phyloP scores from a whole-genome alignment of 2,329 filamentous ascomycete genomes.

The Fusarium metavorans region DNA sequence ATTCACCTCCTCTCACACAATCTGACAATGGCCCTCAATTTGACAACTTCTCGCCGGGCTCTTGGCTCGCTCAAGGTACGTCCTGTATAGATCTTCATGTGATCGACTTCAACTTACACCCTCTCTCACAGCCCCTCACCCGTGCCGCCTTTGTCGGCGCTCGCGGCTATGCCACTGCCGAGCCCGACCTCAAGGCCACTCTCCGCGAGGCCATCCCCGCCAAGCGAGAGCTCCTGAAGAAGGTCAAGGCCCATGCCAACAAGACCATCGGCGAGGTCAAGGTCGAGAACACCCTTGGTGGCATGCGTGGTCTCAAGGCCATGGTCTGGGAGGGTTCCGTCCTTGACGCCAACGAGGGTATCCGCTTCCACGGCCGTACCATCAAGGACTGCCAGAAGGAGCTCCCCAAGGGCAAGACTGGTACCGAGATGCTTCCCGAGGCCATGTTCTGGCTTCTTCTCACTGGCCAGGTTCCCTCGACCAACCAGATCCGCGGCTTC shows the following conservation, averaged over 20 bases:
- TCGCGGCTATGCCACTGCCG: constrained; percentile 79
- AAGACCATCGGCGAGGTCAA: constrained; percentile 93
- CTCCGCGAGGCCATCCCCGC: constrained; percentile 87
- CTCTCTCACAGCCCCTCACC: constrained; percentile 44
- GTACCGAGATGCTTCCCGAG: constrained; percentile 97
- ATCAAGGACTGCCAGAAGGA: constrained; percentile 98
- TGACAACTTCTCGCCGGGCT: constrained; percentile 71
- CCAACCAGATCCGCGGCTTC: constrained; percentile 82
- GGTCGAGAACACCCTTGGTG: constrained; percentile 92
- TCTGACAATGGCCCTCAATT: constrained; percentile 71
- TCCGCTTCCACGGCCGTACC: constrained; percentile 96
- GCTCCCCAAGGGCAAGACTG: constrained; percentile 90
- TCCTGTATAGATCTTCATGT: not conserved
- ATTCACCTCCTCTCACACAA: constrained; percentile 1
- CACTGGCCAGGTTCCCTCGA: constrained; percentile 90
- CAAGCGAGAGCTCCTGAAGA: constrained; percentile 93
- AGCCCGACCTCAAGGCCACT: constrained; percentile 90
- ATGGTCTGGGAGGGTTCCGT: constrained; percentile 99
- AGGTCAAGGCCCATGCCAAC: constrained; percentile 86
- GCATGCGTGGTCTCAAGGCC: constrained; percentile 96
- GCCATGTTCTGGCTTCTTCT: constrained; percentile 99
- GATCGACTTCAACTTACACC: constrained; percentile 12
- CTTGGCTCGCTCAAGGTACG: constrained; percentile 74
- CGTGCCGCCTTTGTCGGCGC: constrained; percentile 49
- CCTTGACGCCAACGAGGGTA: constrained; percentile 95